phyloP scores from a whole-genome alignment of 257 asterid species.

The Eustoma russellianum region DNA sequence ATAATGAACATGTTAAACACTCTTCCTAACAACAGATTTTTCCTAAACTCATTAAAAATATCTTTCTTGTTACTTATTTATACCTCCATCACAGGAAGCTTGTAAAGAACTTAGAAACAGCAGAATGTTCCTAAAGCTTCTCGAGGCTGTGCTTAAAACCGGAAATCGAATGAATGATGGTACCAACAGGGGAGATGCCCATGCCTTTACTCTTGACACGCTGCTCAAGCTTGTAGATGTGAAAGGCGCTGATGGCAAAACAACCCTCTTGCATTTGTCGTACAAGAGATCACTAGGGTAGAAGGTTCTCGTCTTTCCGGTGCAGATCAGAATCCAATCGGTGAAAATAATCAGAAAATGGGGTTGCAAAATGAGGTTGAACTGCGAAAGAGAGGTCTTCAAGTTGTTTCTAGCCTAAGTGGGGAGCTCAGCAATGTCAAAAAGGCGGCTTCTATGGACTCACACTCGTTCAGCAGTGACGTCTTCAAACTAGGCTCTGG shows the following conservation, averaged over 20 bases:
- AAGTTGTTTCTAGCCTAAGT: conserved; percentile 49
- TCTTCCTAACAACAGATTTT: too few relatives aligned
- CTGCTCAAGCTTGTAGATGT: conserved; percentile 77
- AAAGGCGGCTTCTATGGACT: conserved; percentile 72
- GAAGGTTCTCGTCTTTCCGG: conserved; percentile 64
- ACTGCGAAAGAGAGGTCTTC: conserved; percentile 53
- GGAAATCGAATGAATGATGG: conserved; percentile 85
- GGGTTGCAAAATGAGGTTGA: conserved; percentile 46
- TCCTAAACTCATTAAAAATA: too few relatives aligned
- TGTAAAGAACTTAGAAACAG: conserved; percentile 69
- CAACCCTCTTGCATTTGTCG: conserved; percentile 72
- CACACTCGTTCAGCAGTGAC: conserved; percentile 42
- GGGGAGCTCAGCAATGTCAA: conserved; percentile 74
- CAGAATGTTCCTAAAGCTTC: conserved; percentile 63
- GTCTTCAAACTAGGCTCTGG: conserved; percentile 43
- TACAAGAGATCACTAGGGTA: conserved; percentile 62
- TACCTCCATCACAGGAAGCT: conserved; percentile 40
- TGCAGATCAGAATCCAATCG: conserved; percentile 13
- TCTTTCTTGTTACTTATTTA: background rate
- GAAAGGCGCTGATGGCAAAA: conserved; percentile 68
- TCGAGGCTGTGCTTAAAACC: conserved; percentile 78
- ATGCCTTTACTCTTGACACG: conserved; percentile 73
- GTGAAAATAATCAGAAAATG: conserved; percentile 22
- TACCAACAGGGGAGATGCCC: conserved; percentile 71
- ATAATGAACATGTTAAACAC: background rate